Conservation (phyloP, 208 protist genomes). For the Wallacemonas sp. region DNA sequence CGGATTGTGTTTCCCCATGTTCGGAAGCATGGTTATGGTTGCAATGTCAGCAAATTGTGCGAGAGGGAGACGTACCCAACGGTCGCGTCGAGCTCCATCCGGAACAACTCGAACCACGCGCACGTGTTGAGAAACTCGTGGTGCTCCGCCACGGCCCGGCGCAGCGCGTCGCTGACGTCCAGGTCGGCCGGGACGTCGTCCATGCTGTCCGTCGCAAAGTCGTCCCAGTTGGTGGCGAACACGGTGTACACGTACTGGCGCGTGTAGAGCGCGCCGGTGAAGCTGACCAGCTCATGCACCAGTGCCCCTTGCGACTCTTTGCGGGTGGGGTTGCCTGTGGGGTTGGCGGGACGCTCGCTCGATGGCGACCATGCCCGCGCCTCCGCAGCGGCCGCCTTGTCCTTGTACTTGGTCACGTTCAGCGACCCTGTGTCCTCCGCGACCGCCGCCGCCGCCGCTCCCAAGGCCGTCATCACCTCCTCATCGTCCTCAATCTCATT, state of each 20-base stretch:
- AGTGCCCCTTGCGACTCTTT: constrained; percentile 11
- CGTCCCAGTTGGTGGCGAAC: constrained; percentile 25
- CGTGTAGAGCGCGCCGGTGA: constrained; percentile 30
- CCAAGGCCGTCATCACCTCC: constrained; percentile 24
- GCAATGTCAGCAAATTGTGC: constrained; percentile 56
- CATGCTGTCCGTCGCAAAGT: constrained; percentile 17
- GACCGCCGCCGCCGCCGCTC: constrained; percentile 33
- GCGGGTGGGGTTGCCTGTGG: neutral
- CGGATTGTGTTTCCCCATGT: neutral
- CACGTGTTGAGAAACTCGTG: constrained; percentile 51
- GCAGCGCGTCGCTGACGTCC: constrained; percentile 25
- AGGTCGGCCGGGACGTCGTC: constrained; percentile 12
- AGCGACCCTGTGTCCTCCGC: constrained; percentile 15
- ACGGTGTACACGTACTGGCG: constrained; percentile 32
- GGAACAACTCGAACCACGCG: constrained; percentile 61
- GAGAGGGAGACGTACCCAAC: constrained; percentile 71
- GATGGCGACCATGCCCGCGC: neutral
- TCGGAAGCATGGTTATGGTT: constrained; percentile 13
- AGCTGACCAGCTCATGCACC: constrained; percentile 20
- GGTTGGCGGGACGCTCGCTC: neutral
- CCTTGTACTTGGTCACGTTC: constrained; percentile 18
- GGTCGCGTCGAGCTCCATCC: constrained; percentile 62
- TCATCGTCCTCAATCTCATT: constrained; percentile 35
- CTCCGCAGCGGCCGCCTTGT: constrained; percentile 9
- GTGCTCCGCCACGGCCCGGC: constrained; percentile 35